These are phyloP conservation scores for Pestalotiopsis sp. DNA, from an alignment of 2,329 filamentous ascomycete species.

Conservation along the genomic window DNA sequence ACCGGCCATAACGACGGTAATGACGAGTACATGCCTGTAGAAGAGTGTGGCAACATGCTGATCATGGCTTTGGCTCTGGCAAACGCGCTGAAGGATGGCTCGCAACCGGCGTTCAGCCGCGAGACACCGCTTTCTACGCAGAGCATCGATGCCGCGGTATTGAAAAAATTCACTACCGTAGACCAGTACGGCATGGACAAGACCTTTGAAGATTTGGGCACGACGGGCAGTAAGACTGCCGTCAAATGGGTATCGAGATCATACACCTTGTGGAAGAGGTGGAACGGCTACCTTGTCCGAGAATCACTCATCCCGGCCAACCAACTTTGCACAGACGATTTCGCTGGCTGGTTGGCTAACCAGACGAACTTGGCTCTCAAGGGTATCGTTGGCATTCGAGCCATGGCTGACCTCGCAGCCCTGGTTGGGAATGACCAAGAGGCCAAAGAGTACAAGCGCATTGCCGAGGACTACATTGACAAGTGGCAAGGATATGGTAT, in stretches of 20 bases:
- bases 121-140: slow-evolving; percentile 24
- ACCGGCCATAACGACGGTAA: slow-evolving; percentile 71
- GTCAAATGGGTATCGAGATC: slow-evolving; percentile 48
- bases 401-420: slow-evolving; percentile 71
- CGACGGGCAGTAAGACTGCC: slow-evolving; percentile 47
- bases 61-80: slow-evolving; percentile 79
- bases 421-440: slow-evolving; percentile 62
- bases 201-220: slow-evolving; percentile 54
- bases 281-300: slow-evolving; percentile 74
- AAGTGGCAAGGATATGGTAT: slow-evolving; percentile 75
- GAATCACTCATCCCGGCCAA: slow-evolving; percentile 71
- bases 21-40: slow-evolving; percentile 76
- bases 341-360: slow-evolving; percentile 73
- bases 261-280: slow-evolving; percentile 74
- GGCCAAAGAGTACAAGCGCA: slow-evolving; percentile 61
- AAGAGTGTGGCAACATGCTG: slow-evolving; percentile 76
- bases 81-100: slow-evolving; percentile 70
- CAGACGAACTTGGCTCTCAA: slow-evolving; percentile 78
- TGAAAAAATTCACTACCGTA: slow-evolving; percentile 20
- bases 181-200: slow-evolving; percentile 56
- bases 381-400: slow-evolving; percentile 77
- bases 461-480: slow-evolving; percentile 67
- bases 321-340: slow-evolving; percentile 78
- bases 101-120: slow-evolving; percentile 61
- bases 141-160: slow-evolving; percentile 18